Percentiles rank a stretch among this genome's conserved stretches.
Conservation (phyloP, 257 asterid species). For the Paraleonurus japonicus region DNA sequence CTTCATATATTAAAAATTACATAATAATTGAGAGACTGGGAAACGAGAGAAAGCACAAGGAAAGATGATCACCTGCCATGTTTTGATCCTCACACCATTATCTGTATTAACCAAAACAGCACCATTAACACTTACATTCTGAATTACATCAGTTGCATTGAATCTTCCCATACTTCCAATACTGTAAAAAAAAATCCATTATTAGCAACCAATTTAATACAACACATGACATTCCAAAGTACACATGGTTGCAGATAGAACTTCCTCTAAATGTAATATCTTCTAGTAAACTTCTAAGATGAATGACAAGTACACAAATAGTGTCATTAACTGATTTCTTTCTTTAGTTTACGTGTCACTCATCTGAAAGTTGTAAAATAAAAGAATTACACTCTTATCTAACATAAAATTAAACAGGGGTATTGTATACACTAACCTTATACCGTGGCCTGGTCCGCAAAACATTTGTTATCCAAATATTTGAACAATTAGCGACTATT, state of each 20-base stretch:
- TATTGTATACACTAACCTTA: too few species aligned
- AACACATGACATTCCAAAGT: neutral
- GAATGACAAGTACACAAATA: too few species aligned
- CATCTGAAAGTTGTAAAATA: too few species aligned
- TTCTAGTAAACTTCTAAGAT: neutral
- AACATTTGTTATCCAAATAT: constrained; percentile 43
- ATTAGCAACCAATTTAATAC: constrained; percentile 2
- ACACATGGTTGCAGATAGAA: neutral
- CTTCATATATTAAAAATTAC: too few species aligned
- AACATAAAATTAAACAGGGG: too few species aligned
- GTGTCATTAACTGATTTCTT: too few species aligned
- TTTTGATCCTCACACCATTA: constrained; percentile 85
- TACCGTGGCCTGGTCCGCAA: constrained; percentile 92
- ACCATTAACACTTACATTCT: constrained; percentile 56
- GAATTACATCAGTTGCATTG: constrained; percentile 45
- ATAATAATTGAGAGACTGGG: too few species aligned
- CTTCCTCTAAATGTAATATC: neutral
- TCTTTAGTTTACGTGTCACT: too few species aligned
- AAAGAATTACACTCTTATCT: too few species aligned
- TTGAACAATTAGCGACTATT: constrained; percentile 73
- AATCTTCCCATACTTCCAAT: constrained; percentile 86
- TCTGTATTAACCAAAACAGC: constrained; percentile 52
- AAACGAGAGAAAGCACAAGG: too few species aligned
- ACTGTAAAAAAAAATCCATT: constrained; percentile 35
- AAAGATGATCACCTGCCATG: constrained; percentile 69